Evolutionary conservation across 495 filamentous ascomycete genomes (phyloP), one percentile per base, ranked within the genome.

Genomic region (Thozetella sp.): DNA sequence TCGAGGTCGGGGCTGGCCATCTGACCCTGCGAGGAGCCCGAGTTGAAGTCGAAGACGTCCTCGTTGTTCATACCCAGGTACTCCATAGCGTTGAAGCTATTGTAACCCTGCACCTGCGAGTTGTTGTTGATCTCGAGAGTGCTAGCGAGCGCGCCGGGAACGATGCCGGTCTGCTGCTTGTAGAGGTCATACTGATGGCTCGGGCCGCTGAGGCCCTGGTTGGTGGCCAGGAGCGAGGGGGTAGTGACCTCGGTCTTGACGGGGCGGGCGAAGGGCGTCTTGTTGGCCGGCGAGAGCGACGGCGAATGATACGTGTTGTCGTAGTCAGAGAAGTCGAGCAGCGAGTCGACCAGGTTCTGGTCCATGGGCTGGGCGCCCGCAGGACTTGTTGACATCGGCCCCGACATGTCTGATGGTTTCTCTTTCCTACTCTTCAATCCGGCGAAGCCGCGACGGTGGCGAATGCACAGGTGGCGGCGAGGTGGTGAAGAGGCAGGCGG

Each of bases 171-270:
- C 74, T 97, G 93, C 68, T 99, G 94, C 73, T 90, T 89, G 75
- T 96, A 92, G 48, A 88, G 86, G 61, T 93, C 89, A 76, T 99
- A 99, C 68, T 93, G 90, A 77, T 97, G 92, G 67, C 92, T 97
- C 10, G 94, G 93, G 20, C 83, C 92, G 46, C 87, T 83, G 64
- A 92, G 86, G 15, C 76, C 72, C 67, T 88, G 85, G 30, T 81
- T 83, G 22, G 72, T 61, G 3, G 63, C 63, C 34, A 77, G 69
- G 13, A 74, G 67, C 55, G 76, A 57, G 0, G 64, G 68, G 1
- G 75, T 72, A 24, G 74, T 72, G 22, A 68, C 67, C 52, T 75
- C 71, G 54, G 63, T 66, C n/a, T 74, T 68, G 20, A 77, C 61
- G 11, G 76, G 70, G 19, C 74, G 69, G 45, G 70, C 65, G 24